These are phyloP conservation scores for Aureobasidium sp. DNA, from an alignment of 2,329 filamentous ascomycete genomes.

Conservation along the genomic window DNA sequence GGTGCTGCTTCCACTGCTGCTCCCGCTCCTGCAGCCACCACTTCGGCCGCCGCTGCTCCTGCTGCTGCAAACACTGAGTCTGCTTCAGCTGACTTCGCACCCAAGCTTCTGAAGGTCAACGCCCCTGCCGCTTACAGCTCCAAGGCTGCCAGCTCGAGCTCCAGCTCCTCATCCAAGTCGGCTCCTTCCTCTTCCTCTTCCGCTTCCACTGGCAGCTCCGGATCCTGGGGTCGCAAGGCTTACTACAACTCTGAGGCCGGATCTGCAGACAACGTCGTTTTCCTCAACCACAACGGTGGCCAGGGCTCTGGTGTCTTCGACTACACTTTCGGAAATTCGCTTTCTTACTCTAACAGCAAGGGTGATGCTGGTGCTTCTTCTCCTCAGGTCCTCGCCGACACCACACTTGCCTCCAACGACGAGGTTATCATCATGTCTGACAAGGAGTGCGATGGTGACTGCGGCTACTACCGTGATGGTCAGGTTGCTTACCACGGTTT, in stretches of 20 bases:
- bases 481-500: slow-evolving; percentile 54
- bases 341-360: slow-evolving; percentile 45
- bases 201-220: slow-evolving; percentile 16
- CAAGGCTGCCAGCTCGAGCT: slow-evolving; percentile 8
- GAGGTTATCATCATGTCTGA: slow-evolving; percentile 46
- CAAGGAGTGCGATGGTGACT: slow-evolving; percentile 39
- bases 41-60: slow-evolving; percentile 12
- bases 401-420: slow-evolving; percentile 37
- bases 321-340: slow-evolving; percentile 47
- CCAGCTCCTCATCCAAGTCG: slow-evolving; percentile 13
- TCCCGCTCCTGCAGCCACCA: slow-evolving; percentile 12
- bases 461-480: slow-evolving; percentile 26
- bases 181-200: slow-evolving; percentile 12
- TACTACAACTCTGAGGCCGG: slow-evolving; percentile 29
- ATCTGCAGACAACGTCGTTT: slow-evolving; percentile 44
- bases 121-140: not conserved
- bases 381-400: slow-evolving; percentile 42
- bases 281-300: slow-evolving; percentile 51
- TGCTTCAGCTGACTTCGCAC: slow-evolving; percentile 8
- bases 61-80: slow-evolving; percentile 16
- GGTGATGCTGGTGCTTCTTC: slow-evolving; percentile 38
- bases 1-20: slow-evolving; percentile 25
- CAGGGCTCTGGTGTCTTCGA: slow-evolving; percentile 47
- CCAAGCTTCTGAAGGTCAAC: slow-evolving; percentile 8
- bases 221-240: slow-evolving; percentile 25